These are phyloP conservation scores for Volvox africanus DNA, from an alignment of 139 green algal species.

Conservation along the genomic window DNA sequence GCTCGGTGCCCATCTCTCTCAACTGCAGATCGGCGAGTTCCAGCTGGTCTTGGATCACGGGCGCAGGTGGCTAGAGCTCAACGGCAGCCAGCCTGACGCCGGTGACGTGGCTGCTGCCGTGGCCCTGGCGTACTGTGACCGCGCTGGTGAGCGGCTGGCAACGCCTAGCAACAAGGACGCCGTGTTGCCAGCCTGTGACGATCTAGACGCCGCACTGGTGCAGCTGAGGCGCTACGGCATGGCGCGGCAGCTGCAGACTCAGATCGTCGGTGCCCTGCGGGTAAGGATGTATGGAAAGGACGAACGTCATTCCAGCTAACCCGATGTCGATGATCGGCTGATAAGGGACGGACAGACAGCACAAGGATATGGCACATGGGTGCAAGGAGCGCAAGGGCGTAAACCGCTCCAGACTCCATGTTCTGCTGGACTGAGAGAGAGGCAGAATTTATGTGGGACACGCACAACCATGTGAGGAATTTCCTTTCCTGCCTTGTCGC, in stretches of 20 bases:
- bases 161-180: background rate
- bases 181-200: constrained; percentile 51
- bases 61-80: constrained; percentile 24
- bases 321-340: too few species aligned
- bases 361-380: too few species aligned
- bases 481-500: too few species aligned
- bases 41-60: constrained; percentile 47
- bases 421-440: too few species aligned
- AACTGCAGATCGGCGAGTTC: constrained; percentile 49
- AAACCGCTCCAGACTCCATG: too few species aligned
- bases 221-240: constrained; percentile 47
- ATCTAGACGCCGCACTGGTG: constrained; percentile 55
- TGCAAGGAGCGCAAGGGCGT: too few species aligned
- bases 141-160: constrained; percentile 42
- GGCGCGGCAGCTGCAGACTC: constrained; percentile 57
- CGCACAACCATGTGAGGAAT: too few species aligned
- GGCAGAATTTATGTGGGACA: too few species aligned
- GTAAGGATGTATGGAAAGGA: constrained; percentile 29
- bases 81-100: constrained; percentile 20
- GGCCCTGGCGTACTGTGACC: constrained; percentile 62
- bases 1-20: background rate
- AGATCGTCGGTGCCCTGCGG: constrained; percentile 58
- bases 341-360: too few species aligned
- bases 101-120: constrained; percentile 55
- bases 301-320: too few species aligned